A percentile compares a stretch with the other conserved stretches of the same genome.
phyloP scores from a whole-genome alignment of 1,284 basidiomycete species.

The Mycosarcoma mackinlayi region DNA sequence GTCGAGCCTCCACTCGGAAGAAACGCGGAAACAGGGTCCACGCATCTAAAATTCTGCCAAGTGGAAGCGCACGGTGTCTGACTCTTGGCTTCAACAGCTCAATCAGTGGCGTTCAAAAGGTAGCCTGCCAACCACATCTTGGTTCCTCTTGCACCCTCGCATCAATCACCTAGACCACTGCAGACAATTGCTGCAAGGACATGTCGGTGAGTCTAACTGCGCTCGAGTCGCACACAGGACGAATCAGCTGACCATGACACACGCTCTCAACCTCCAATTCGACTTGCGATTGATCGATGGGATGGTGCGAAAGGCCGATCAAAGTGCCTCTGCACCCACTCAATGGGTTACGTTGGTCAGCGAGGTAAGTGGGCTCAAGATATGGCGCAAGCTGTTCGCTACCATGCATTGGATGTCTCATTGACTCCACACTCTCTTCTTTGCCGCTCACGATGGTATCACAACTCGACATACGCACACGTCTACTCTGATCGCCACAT shows the following conservation, averaged over 20 bases:
- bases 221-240: too few relatives aligned
- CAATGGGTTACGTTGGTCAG: constrained; percentile 63
- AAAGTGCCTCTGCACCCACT: constrained; percentile 2
- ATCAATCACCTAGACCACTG: too few relatives aligned
- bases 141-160: too few relatives aligned
- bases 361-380: constrained; percentile 55
- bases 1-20: neutral
- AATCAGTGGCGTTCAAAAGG: too few relatives aligned
- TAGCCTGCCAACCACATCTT: constrained; percentile 2
- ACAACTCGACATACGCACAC: neutral
- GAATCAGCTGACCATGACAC: too few relatives aligned
- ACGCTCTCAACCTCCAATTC: too few relatives aligned
- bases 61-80: too few relatives aligned
- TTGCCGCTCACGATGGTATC: neutral
- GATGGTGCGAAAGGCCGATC: constrained; percentile 3
- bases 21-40: constrained; percentile 15
- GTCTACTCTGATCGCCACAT: neutral
- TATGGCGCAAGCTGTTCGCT: neutral
- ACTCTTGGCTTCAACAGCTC: too few relatives aligned
- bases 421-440: neutral
- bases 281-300: too few relatives aligned
- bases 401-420: neutral
- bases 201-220: constrained; percentile 6
- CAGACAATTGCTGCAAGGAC: neutral
- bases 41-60: neutral